These are phyloP conservation scores for Chalara sp. DNA, from an alignment of 2,329 filamentous ascomycete species.

Conservation along the genomic window DNA sequence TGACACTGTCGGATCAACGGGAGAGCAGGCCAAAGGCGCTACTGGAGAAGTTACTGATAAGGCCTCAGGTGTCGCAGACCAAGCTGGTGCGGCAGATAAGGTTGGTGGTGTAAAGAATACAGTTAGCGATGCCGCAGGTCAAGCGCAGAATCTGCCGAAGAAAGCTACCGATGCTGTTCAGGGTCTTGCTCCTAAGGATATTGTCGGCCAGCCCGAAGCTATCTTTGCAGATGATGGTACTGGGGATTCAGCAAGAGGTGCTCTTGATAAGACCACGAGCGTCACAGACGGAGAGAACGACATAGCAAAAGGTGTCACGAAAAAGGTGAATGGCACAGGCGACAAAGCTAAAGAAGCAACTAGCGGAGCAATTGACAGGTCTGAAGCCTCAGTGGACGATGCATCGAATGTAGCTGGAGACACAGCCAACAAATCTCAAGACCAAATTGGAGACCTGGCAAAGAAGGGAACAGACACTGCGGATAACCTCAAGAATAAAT, in stretches of 20 bases:
- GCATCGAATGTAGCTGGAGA: not conserved
- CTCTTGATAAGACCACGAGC: not conserved
- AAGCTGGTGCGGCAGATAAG: not conserved
- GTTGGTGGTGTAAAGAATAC: not conserved
- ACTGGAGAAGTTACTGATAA: not conserved
- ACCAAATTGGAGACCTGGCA: not conserved
- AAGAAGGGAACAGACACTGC: not conserved
- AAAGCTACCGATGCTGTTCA: not conserved
- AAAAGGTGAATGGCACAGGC: too few species aligned
- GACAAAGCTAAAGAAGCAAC: not conserved
- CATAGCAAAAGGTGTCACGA: conserved; percentile 1
- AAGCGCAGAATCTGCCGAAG: not conserved
- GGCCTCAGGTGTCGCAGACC: not conserved
- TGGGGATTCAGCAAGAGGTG: not conserved
- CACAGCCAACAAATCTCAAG: not conserved
- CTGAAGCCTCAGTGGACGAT: conserved; percentile 1
- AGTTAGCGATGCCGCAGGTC: not conserved
- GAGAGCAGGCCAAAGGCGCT: conserved; percentile 2
- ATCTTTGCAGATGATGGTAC: conserved; percentile 4
- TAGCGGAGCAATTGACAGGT: conserved; percentile 4
- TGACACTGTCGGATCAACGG: not conserved
- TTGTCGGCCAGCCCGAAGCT: conserved; percentile 1
- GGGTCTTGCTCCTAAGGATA: not conserved
- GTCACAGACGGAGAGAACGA: conserved; percentile 1
- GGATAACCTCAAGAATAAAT: conserved; percentile 3